Evolutionary conservation across 2,329 filamentous ascomycete genomes (phyloP), one percentile per base, ranked within the genome.

Genomic region (Aspergillus sclerotialis): DNA sequence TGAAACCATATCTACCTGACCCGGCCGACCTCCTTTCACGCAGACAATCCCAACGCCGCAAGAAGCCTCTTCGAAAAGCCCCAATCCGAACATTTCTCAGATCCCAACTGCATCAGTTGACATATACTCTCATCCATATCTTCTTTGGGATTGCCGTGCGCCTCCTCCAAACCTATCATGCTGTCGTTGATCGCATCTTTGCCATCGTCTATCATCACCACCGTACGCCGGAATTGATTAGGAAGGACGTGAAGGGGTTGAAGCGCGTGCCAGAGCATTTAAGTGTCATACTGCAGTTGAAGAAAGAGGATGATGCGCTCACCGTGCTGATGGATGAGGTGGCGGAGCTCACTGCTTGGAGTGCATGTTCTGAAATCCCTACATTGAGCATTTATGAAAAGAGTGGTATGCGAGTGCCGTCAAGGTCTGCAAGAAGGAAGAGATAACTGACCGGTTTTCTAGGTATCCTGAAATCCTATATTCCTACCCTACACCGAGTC

Each of bases 121-220:
- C 63, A 17, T 69, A 68, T 40, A 61, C 64, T 14, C 27, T 64
- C 25, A 65, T 68, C 23, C 87, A 94, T 53, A 74, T 82, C 42
- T 58, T 94, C 46, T 96, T 94, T 65, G 90, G 86, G 5, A 68
- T 96, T 45, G 93, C 92, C 60, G 82, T 95, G 46, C 83, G 88
- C 43, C 64, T 86, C 38, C 80, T 89, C 38, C 80, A 87, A 55
- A 77, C 79, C 36, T 92, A 87, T 65, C 82, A 90, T 58, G 76
- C 82, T 7, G 73, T 94, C 32, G 70, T 79, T 47, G 84, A 92
- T 58, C 80, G 84, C 39, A 68, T 90, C 44, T 76, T 87, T 34
- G 84, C 86, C 7, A 75, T 96, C 41, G 71, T 94, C 35, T 89
- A 90, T 60, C 92, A 98, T 67, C 93, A 98, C 65, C 92, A 98